Percentiles rank a stretch among this genome's conserved stretches.
These are phyloP conservation scores for Cladosporium sp. DNA, from an alignment of 2,329 filamentous ascomycete species.

Conservation along the genomic window DNA sequence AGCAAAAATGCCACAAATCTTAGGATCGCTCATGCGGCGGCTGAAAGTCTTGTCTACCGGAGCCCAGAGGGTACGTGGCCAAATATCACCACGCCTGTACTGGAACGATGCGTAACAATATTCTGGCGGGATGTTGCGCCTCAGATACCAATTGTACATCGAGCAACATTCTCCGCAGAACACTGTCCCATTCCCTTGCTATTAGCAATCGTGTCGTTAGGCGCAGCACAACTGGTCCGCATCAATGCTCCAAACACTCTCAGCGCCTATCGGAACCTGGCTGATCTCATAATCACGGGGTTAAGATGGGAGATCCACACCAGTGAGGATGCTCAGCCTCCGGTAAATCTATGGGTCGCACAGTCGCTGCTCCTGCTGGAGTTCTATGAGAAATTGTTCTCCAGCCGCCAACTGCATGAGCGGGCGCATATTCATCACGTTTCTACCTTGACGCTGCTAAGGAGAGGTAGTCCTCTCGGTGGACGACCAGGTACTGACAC, in stretches of 20 bases:
- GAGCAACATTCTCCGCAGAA: slow-evolving; percentile 85
- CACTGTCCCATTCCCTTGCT: slow-evolving; percentile 78
- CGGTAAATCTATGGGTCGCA: slow-evolving; percentile 91
- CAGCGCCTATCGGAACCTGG: slow-evolving; percentile 74
- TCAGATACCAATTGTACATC: slow-evolving; percentile 88
- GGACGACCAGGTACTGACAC: slow-evolving; percentile 82
- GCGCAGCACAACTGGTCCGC: neutral
- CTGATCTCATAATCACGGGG: slow-evolving; percentile 86
- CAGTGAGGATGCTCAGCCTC: slow-evolving; percentile 80
- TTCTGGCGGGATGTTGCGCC: slow-evolving; percentile 93
- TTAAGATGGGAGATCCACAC: slow-evolving; percentile 92
- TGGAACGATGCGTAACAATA: slow-evolving; percentile 69
- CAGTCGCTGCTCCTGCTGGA: slow-evolving; percentile 84
- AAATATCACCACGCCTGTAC: neutral
- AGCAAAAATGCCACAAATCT: neutral
- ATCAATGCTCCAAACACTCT: slow-evolving; percentile 61
- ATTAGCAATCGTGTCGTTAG: slow-evolving; percentile 72
- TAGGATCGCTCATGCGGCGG: neutral
- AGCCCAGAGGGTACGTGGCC: neutral
- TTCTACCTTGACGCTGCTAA: slow-evolving; percentile 89
- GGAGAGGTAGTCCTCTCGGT: slow-evolving; percentile 83
- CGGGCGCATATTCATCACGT: slow-evolving; percentile 93
- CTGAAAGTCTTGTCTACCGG: neutral
- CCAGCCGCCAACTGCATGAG: slow-evolving; percentile 85
- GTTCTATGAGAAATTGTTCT: slow-evolving; percentile 95